phyloP scores from a whole-genome alignment of 164 flowering plant genomes.

The Umbellularia californica region DNA sequence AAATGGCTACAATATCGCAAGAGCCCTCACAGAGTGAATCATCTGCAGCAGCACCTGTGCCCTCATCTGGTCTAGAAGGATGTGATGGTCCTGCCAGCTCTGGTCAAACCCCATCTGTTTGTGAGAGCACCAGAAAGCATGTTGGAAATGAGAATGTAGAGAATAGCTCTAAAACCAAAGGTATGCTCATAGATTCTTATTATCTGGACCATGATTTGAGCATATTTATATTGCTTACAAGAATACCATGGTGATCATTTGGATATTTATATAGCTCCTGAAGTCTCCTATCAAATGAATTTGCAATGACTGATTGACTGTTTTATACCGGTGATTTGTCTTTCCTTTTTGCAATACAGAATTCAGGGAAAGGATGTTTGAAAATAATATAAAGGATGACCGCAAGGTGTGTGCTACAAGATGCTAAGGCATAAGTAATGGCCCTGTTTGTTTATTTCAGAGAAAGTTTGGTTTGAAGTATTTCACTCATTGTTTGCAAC shows the following conservation, averaged over 20 bases:
- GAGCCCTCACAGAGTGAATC: constrained; percentile 81
- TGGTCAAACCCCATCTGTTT: constrained; percentile 38
- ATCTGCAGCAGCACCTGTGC: constrained; percentile 63
- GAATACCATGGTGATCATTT: not conserved
- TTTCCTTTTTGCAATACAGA: constrained; percentile 28
- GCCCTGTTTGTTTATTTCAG: not conserved
- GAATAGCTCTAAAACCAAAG: constrained; percentile 42
- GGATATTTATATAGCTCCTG: not conserved
- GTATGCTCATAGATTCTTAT: constrained; percentile 15
- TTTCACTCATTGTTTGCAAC: not conserved
- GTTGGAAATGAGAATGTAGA: constrained; percentile 32
- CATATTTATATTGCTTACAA: not conserved
- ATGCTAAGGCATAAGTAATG: constrained; percentile 3
- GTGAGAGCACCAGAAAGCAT: constrained; percentile 52
- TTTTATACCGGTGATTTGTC: not conserved
- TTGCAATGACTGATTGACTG: not conserved
- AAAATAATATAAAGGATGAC: constrained; percentile 43
- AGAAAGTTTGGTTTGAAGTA: not conserved
- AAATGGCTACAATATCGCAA: constrained; percentile 36
- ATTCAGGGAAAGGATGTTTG: constrained; percentile 48
- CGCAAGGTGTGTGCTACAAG: constrained; percentile 39
- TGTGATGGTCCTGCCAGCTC: constrained; percentile 65
- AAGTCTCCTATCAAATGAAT: not conserved
- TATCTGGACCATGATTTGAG: not conserved
- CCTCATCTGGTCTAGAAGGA: constrained; percentile 55